These are phyloP conservation scores for Oldenlandia corymbosa DNA, from an alignment of 257 asterid genomes.

Conservation along the genomic window DNA sequence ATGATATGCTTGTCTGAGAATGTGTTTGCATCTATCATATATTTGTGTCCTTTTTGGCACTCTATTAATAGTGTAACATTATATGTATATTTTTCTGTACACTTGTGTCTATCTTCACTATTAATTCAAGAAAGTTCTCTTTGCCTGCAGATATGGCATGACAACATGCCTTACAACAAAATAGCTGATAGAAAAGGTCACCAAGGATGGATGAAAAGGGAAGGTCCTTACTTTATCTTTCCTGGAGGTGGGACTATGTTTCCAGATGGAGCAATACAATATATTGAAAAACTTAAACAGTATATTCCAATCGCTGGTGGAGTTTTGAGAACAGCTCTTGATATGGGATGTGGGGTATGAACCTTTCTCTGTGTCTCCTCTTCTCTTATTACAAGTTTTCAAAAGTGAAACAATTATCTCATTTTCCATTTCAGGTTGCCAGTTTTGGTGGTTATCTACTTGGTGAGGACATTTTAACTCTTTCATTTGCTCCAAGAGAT, in stretches of 20 bases:
- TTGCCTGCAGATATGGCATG: constrained; percentile 85
- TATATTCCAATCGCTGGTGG: constrained; percentile 88
- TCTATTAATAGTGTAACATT: not conserved
- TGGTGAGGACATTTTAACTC: constrained; percentile 66
- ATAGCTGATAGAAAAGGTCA: constrained; percentile 96
- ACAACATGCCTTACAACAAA: constrained; percentile 87
- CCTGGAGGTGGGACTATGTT: constrained; percentile 99
- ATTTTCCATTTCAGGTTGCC: constrained; percentile 64
- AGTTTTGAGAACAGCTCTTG: constrained; percentile 87
- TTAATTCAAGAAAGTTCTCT: not conserved
- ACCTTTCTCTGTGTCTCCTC: not conserved
- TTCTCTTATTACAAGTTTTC: not conserved
- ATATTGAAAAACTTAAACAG: constrained; percentile 90
- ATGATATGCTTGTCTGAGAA: not conserved
- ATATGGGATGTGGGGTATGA: constrained; percentile 97
- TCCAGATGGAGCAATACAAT: constrained; percentile 87
- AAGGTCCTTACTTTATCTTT: constrained; percentile 80
- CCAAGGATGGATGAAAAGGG: constrained; percentile 97
- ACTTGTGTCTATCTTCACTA: not conserved
- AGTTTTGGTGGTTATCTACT: constrained; percentile 97
- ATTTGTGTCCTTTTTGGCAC: not conserved
- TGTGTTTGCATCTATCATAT: not conserved
- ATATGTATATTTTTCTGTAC: not conserved
- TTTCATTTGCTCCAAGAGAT: constrained; percentile 97
- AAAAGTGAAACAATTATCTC: not conserved